Conservation (phyloP, 2,329 filamentous ascomycete genomes). For the Mycosphaerella sp. region DNA sequence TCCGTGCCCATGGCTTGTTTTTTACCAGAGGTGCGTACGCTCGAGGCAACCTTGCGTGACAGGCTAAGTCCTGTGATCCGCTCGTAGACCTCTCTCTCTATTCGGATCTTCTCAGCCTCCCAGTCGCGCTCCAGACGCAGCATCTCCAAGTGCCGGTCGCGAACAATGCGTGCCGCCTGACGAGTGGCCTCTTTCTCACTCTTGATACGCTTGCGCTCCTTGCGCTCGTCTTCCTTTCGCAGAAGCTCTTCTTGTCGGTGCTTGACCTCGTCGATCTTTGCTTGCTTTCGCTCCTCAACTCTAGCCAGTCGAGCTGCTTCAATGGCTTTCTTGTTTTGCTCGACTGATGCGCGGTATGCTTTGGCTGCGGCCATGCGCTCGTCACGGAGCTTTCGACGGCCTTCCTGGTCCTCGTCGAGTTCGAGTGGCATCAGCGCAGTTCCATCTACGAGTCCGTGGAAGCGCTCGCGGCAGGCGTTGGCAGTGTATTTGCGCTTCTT, state of each 20-base stretch:
- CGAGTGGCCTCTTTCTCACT: constrained; percentile 16
- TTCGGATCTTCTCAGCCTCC: constrained; percentile 16
- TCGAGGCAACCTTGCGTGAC: constrained; percentile 2
- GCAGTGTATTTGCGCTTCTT: constrained; percentile 39
- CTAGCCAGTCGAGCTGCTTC: constrained; percentile 21
- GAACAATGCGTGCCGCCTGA: constrained; percentile 7
- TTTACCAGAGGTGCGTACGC: constrained; percentile 1
- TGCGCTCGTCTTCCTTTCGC: constrained; percentile 14
- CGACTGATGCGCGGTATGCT: constrained; percentile 24
- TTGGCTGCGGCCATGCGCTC: constrained; percentile 28
- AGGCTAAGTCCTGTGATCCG: constrained; percentile 19
- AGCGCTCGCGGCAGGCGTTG: constrained; percentile 44
- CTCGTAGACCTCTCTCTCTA: constrained; percentile 20
- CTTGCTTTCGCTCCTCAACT: constrained; percentile 16
- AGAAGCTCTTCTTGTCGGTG: constrained; percentile 7
- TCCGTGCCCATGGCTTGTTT: constrained; percentile 8
- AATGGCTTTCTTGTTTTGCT: constrained; percentile 11
- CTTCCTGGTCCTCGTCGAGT: constrained; percentile 37
- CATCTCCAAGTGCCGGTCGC: constrained; percentile 6
- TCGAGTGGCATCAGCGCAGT: constrained; percentile 43
- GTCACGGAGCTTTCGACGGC: constrained; percentile 34
- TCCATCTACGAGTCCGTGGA: constrained; percentile 38
- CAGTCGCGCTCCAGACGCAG: constrained; percentile 21
- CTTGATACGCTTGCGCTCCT: constrained; percentile 16
- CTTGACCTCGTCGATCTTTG: constrained; percentile 11